These are phyloP conservation scores for Cryptomeria japonica DNA, from an alignment of 75 land plant genomes.

Conservation along the genomic window DNA sequence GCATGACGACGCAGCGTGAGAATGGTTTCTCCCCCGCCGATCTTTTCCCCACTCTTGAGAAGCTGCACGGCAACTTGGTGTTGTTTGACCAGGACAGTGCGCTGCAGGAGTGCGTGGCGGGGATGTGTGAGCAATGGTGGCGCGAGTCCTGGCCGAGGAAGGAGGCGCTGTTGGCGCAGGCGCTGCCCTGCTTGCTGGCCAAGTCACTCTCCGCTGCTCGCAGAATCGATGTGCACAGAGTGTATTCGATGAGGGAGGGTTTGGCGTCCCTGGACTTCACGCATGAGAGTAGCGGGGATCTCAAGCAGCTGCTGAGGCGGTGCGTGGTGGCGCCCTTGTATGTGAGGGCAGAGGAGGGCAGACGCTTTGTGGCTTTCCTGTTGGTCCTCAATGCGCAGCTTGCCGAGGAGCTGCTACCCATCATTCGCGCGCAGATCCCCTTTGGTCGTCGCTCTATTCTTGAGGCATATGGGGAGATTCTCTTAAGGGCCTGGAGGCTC, in stretches of 20 bases:
- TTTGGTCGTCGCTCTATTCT: slow-evolving; percentile 77
- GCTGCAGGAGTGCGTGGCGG: slow-evolving; percentile 49
- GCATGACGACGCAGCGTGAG: slow-evolving; percentile 30
- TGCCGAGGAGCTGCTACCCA: slow-evolving; percentile 56
- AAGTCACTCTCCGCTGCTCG: slow-evolving; percentile 53
- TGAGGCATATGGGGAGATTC: slow-evolving; percentile 72
- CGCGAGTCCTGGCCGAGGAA: slow-evolving; percentile 43
- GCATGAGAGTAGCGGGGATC: slow-evolving; percentile 81
- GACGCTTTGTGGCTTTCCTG: slow-evolving; percentile 58
- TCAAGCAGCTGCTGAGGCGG: slow-evolving; percentile 61
- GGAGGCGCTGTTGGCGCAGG: slow-evolving; percentile 67
- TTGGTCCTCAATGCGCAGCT: slow-evolving; percentile 60
- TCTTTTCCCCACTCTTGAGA: slow-evolving; percentile 38
- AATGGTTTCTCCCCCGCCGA: slow-evolving; percentile 35
- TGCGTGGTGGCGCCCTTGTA: slow-evolving; percentile 70
- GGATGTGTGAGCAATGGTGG: slow-evolving; percentile 91
- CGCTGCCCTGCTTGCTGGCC: slow-evolving; percentile 62
- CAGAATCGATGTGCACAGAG: slow-evolving; percentile 66
- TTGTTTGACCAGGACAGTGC: slow-evolving; percentile 53
- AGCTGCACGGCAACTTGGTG: slow-evolving; percentile 64
- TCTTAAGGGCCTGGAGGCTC: slow-evolving; percentile 75
- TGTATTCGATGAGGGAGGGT: slow-evolving; percentile 67
- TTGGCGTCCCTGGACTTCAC: slow-evolving; percentile 67
- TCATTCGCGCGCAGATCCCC: slow-evolving; percentile 77
- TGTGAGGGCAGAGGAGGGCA: slow-evolving; percentile 68